Base-by-base conservation (phyloP, 441 rosid species). In the Melastoma candidum region DNA sequence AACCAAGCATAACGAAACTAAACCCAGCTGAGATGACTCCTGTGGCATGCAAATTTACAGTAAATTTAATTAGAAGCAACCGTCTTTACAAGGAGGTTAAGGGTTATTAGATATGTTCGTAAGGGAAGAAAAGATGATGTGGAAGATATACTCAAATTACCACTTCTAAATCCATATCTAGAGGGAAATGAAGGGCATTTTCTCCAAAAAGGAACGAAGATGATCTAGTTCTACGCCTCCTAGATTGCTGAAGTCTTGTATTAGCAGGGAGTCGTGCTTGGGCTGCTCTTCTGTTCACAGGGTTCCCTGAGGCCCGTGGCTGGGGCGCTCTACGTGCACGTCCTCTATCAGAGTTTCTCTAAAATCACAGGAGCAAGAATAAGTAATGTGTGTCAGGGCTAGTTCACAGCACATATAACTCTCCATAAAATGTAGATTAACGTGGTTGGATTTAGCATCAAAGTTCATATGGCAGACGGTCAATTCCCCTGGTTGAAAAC, bases 141-240 rank as follows among this genome's bases (percentile, higher is more conserved):
- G 22, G 22, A 52, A 41, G 53, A 46, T 39, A 13, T 44, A 13
- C 9, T 44, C 49, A 55, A 56, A 46, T 29, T 79, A 90, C 97
- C 95, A 58, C 68, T 26, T 81, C 95, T 12, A 84, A 48, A 65
- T 71, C 80, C 97, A 87, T 83, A 63, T 64, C 68, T 53, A 51
- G 74, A 39, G 56, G 55, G 24, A 48, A 57, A 22, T 47, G 46
- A 47, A 29, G 72, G 50, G 6, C 41, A 32, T 8, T 32, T 32
- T 32, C 41, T 8, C 41, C 41, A 1, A 8, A 32, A 32, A 32
- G 41, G 41, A 32, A 32, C 41, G 41, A 8, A 60, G 83, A 53
- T 43, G 63, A 77, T 50, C 73, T 71, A 58, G 68, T 59, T 39
- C 77, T 59, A 44, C 68, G 76, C 73, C 69, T 77, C 72, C 95